A percentile compares a stretch with the other conserved stretches of the same genome.
These are phyloP conservation scores for Aspergillus bombycis DNA, from an alignment of 2,329 filamentous ascomycete species.

Conservation along the genomic window DNA sequence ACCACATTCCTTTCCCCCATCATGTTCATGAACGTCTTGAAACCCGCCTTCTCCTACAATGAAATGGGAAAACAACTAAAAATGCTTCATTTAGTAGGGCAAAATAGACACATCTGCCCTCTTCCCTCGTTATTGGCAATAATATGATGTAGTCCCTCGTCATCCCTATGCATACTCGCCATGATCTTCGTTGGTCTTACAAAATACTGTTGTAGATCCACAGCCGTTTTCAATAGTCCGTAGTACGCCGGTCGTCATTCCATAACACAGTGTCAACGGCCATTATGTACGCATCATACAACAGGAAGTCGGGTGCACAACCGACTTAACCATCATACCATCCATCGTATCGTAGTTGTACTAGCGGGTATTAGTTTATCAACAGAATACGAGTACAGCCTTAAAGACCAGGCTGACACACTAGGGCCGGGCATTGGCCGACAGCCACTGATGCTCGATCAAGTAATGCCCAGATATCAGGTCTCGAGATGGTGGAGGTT, in stretches of 20 bases:
- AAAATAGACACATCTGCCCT: neutral
- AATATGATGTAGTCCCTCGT: constrained; percentile 1
- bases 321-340: neutral
- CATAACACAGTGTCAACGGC: neutral
- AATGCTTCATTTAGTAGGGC: neutral
- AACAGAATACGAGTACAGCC: constrained; percentile 1
- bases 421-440: constrained; percentile 15
- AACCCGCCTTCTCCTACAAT: constrained; percentile 1
- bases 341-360: neutral
- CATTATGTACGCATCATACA: constrained; percentile 8
- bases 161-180: constrained; percentile 1
- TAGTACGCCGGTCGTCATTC: neutral
- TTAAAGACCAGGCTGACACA: constrained; percentile 13
- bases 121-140: neutral
- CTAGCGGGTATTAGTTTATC: neutral
- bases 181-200: constrained; percentile 4
- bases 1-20: constrained; percentile 15
- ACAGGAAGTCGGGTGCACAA: neutral
- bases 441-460: constrained; percentile 11
- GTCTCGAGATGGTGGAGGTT: constrained; percentile 12
- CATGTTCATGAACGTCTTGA: neutral
- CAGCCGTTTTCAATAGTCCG: constrained; percentile 3
- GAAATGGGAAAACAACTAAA: neutral
- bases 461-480: constrained; percentile 10
- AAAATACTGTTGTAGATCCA: neutral